These are phyloP conservation scores for Vicia faba DNA, from an alignment of 306 rosid genomes.

Conservation along the genomic window DNA sequence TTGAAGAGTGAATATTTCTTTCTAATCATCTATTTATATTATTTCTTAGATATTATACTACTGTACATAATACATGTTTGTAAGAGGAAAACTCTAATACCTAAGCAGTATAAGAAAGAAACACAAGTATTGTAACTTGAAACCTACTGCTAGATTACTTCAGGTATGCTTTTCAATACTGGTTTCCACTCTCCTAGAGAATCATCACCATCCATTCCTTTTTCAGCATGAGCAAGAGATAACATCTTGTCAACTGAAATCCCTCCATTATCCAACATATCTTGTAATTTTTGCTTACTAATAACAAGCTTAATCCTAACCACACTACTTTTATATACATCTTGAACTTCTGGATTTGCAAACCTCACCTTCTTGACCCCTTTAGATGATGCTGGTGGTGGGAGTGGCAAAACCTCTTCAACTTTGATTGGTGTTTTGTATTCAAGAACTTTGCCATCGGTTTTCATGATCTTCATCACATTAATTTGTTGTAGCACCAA, in stretches of 20 bases:
- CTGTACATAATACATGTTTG: not conserved
- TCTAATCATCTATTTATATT: not conserved
- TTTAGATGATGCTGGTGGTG: conserved; percentile 37
- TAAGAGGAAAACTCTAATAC: conserved; percentile 2
- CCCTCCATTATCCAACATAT: conserved; percentile 64
- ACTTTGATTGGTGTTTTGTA: conserved; percentile 68
- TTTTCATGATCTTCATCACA: conserved; percentile 62
- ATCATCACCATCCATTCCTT: conserved; percentile 34
- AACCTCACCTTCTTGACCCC: conserved; percentile 68
- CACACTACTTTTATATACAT: conserved; percentile 46
- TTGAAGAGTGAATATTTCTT: conserved; percentile 7
- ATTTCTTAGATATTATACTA: conserved; percentile 16
- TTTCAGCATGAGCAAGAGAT: conserved; percentile 43
- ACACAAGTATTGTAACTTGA: not conserved
- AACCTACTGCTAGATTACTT: conserved; percentile 55
- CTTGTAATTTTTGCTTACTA: conserved; percentile 63
- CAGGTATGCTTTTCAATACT: conserved; percentile 74
- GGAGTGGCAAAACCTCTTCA: conserved; percentile 57
- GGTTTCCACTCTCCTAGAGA: conserved; percentile 66
- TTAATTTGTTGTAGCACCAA: conserved; percentile 51
- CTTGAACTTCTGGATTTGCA: conserved; percentile 56
- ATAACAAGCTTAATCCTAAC: conserved; percentile 79
- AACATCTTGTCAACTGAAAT: conserved; percentile 56
- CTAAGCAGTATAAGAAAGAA: conserved; percentile 14
- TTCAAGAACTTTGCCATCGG: conserved; percentile 74